A percentile compares a stretch with the other conserved stretches of the same genome.
These are phyloP conservation scores for Lactifluus piperatus DNA, from an alignment of 768 basidiomycete species.

Conservation along the genomic window DNA sequence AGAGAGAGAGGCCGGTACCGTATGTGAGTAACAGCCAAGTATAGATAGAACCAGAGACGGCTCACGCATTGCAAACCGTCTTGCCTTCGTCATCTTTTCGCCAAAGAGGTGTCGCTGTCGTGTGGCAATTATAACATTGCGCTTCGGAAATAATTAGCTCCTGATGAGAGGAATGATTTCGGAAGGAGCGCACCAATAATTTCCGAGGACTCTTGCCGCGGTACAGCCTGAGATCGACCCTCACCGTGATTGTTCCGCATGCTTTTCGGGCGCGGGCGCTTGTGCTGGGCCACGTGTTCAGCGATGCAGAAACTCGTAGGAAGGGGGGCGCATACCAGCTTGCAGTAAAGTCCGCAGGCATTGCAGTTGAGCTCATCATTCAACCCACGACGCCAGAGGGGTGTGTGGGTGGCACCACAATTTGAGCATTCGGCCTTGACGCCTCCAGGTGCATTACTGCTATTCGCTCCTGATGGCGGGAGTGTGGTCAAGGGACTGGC, in stretches of 20 bases:
- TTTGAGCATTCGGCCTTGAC: constrained; percentile 82
- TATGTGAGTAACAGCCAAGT: neutral
- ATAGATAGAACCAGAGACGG: constrained; percentile 20
- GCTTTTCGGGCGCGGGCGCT: constrained; percentile 80
- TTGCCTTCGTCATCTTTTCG: constrained; percentile 87
- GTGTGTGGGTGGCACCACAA: constrained; percentile 83
- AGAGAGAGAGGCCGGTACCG: neutral
- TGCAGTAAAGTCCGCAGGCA: constrained; percentile 83
- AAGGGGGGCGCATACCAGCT: constrained; percentile 45
- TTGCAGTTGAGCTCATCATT: constrained; percentile 89
- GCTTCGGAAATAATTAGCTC: constrained; percentile 28
- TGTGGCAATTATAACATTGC: constrained; percentile 87
- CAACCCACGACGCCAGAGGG: constrained; percentile 77
- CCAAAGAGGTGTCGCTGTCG: constrained; percentile 84
- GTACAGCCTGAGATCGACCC: constrained; percentile 51
- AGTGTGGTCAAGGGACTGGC: constrained; percentile 18
- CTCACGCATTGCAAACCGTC: constrained; percentile 86
- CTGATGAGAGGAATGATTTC: neutral
- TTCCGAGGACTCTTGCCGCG: constrained; percentile 64
- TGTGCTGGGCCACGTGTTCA: constrained; percentile 45
- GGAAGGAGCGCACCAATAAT: constrained; percentile 50
- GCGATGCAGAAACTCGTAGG: neutral
- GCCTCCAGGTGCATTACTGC: constrained; percentile 42
- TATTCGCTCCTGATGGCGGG: constrained; percentile 18
- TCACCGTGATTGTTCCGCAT: constrained; percentile 76